Evolutionary conservation across 164 flowering plant genomes (phyloP), one percentile per base, ranked within the genome.

Genomic region (Aristolochia californica): DNA sequence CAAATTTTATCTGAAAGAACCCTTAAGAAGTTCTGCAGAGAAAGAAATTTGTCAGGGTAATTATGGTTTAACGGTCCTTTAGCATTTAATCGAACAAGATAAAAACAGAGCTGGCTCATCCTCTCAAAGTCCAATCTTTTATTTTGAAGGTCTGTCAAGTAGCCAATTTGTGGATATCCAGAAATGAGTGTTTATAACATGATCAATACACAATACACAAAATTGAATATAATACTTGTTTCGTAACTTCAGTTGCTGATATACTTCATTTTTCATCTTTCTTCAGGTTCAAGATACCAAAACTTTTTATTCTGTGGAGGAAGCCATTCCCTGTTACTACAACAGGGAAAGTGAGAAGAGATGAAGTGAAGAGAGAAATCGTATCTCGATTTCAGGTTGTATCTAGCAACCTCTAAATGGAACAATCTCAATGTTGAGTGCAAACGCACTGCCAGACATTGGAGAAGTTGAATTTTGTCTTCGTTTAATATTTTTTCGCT

Each of bases 251-350:
- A 34, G 40, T 34, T 4, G 40, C 40, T 34, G 40, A 34, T 34
- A 34, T 34, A 34, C 54, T 22, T 50, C 27, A 43, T 24, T 0
- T 43, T 60, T 14, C 45, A 11, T 20, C 17, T 10, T 34, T 68
- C 63, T 72, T 60, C 81, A 91, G 95, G 76, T 87, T 87, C 65
- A 91, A 87, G 63, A 76, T 84, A 61, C 95, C 95, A 23, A 87
- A 71, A 71, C 17, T 34, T 18, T 85, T 82, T 64, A 48, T 85
- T 23, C 16, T 62, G 21, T 83, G 97, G 95, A 72, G 62, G 44
- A 75, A 70, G 55, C 79, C 80, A 1, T 90, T 90, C 66, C 95
- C 95, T 17, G n/a, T 68, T 27, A 83, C 95, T 0, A 56, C 81
- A n/a, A 82, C 77, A 0, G 95, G 97, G 53, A 90, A 87, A 66